Conservation (phyloP, 1,284 basidiomycete species). For the Trametes hirsuta region DNA sequence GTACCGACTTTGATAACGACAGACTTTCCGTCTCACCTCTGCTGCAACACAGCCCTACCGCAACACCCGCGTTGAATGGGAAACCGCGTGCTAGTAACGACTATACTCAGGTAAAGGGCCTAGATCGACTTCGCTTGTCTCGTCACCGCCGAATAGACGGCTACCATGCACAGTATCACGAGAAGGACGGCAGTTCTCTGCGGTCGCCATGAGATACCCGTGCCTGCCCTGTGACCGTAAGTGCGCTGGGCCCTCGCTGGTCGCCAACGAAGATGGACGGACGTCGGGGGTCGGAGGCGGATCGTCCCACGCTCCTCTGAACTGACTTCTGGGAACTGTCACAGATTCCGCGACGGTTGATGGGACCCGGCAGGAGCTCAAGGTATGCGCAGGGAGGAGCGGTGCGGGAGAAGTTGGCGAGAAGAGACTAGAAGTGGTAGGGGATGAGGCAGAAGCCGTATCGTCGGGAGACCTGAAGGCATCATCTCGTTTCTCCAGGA, state of each 20-base stretch:
- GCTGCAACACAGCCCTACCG: too few relatives aligned
- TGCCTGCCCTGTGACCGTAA: not conserved
- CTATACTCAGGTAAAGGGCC: conserved; percentile 1
- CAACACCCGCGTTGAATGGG: too few relatives aligned
- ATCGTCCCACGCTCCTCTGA: conserved; percentile 6
- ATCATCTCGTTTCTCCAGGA: too few relatives aligned
- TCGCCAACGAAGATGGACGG: not conserved
- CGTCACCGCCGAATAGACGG: not conserved
- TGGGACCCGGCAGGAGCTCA: not conserved
- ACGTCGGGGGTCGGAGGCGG: conserved; percentile 7
- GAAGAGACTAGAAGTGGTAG: too few relatives aligned
- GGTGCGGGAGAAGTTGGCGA: too few relatives aligned
- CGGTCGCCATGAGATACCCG: not conserved
- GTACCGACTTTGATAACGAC: too few relatives aligned
- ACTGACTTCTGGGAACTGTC: not conserved
- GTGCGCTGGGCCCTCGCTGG: not conserved
- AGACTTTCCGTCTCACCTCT: too few relatives aligned
- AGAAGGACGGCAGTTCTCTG: not conserved
- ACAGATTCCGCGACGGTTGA: not conserved
- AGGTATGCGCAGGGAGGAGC: not conserved
- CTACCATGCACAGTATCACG: not conserved
- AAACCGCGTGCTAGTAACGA: not conserved
- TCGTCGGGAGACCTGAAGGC: too few relatives aligned
- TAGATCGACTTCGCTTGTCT: not conserved
- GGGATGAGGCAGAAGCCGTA: too few relatives aligned